phyloP scores from a whole-genome alignment of 352 stramenopile species.

The Phytophthora cryptogea region DNA sequence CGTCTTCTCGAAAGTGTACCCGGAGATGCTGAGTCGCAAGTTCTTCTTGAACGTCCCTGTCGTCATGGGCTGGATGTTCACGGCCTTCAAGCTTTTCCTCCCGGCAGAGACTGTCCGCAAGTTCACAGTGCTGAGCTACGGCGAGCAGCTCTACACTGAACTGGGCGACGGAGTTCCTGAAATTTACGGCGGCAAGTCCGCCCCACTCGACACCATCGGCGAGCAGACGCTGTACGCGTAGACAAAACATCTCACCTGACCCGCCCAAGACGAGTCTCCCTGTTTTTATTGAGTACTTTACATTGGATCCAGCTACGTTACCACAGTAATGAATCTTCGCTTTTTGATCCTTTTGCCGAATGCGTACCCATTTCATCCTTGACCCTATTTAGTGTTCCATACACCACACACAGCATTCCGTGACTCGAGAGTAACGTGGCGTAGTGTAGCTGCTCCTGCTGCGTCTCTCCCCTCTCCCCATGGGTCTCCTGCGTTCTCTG shows the following conservation, averaged over 20 bases:
- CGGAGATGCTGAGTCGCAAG: constrained; percentile 37
- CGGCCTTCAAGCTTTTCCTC: constrained; percentile 34
- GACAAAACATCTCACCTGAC: no score
- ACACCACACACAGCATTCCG: constrained; percentile 1
- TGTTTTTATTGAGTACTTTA: not conserved
- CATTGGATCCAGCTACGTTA: not conserved
- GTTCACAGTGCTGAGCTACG: constrained; percentile 36
- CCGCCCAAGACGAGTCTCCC: not conserved
- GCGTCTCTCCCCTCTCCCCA: constrained; percentile 17
- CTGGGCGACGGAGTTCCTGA: constrained; percentile 25
- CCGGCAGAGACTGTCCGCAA: constrained; percentile 28
- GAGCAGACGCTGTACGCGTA: constrained; percentile 29
- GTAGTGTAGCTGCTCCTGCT: constrained; percentile 16
- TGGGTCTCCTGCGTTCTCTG: constrained; percentile 28
- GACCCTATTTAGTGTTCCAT: constrained; percentile 2
- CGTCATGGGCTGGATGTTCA: constrained; percentile 36
- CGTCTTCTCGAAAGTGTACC: constrained; percentile 35
- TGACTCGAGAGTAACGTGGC: not conserved
- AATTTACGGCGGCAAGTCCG: constrained; percentile 30
- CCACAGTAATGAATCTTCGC: not conserved
- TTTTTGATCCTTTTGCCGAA: not conserved
- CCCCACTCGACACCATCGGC: constrained; percentile 24
- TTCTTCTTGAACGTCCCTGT: constrained; percentile 37
- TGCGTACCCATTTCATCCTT: not conserved
- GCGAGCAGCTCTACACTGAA: constrained; percentile 30